These are phyloP conservation scores for Hypomontagnella submonticulosa DNA, from an alignment of 495 filamentous ascomycete genomes.

Conservation along the genomic window DNA sequence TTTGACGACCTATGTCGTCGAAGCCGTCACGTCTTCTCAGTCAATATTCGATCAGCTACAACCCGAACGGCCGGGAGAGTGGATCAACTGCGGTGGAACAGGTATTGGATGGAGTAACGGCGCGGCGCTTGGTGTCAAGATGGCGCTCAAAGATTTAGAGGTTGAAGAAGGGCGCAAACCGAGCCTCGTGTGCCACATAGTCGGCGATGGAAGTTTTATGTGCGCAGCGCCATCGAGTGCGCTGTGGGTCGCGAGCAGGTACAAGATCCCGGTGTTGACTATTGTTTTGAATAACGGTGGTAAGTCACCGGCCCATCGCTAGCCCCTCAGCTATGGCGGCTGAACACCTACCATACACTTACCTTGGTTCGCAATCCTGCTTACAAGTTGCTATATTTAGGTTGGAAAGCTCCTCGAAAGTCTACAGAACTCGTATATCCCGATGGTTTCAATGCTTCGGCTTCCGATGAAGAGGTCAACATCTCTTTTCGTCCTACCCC, in stretches of 20 bases:
- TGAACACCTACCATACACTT: background rate
- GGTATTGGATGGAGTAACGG: conserved; percentile 56
- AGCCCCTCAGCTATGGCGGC: too few relatives aligned
- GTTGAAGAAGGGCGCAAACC: conserved; percentile 14
- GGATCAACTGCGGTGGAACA: conserved; percentile 53
- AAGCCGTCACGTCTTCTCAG: conserved; percentile 49
- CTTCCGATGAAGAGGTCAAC: conserved; percentile 42
- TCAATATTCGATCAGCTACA: conserved; percentile 51
- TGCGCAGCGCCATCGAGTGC: conserved; percentile 48
- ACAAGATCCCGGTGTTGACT: conserved; percentile 51
- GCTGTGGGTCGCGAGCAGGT: conserved; percentile 50
- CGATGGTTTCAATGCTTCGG: conserved; percentile 34
- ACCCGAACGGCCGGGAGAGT: conserved; percentile 43
- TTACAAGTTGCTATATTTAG: conserved; percentile 17
- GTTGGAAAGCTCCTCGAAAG: conserved; percentile 51
- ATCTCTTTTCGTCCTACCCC: conserved; percentile 41
- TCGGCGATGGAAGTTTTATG: conserved; percentile 52
- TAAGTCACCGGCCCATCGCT: conserved; percentile 24
- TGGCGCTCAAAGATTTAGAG: conserved; percentile 39
- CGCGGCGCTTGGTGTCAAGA: conserved; percentile 48
- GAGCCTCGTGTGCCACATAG: conserved; percentile 44
- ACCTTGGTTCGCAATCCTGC: background rate
- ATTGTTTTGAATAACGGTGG: conserved; percentile 54
- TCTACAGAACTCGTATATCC: conserved; percentile 49
- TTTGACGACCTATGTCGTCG: conserved; percentile 49